Evolutionary conservation across 345 rosid genomes (phyloP).

Genomic region (Rhodomyrtus tomentosa): DNA sequence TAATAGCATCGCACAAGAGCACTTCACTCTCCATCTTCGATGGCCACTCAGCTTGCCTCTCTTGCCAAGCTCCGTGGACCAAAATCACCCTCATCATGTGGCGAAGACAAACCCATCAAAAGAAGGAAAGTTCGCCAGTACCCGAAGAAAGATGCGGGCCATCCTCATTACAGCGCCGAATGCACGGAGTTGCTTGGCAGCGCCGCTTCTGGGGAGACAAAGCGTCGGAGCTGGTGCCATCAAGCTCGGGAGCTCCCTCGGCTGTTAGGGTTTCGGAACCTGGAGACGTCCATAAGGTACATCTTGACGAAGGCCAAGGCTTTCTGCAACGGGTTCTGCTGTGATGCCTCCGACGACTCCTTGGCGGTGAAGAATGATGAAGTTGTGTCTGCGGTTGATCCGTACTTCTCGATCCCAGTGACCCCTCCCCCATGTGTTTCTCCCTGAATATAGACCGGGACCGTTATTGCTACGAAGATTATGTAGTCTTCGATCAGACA

Average conservation of each 20-base stretch:
- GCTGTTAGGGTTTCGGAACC: constrained; percentile 14
- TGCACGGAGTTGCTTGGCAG: neutral
- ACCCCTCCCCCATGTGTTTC: constrained; percentile 7
- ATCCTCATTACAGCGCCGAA: neutral
- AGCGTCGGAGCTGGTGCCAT: neutral
- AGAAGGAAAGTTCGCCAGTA: neutral
- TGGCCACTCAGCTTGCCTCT: neutral
- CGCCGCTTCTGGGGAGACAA: neutral
- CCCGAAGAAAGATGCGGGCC: neutral
- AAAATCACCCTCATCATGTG: neutral
- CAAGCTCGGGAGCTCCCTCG: neutral
- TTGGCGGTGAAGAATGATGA: neutral
- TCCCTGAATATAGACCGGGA: neutral
- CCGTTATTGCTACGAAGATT: neutral
- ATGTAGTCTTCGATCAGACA: neutral
- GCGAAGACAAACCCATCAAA: neutral
- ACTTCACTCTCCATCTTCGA: neutral
- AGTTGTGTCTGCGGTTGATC: constrained; percentile 9
- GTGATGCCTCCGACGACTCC: constrained; percentile 10
- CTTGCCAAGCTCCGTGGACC: neutral
- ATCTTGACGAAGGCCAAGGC: constrained; percentile 31
- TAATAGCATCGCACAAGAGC: neutral
- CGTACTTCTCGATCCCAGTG: constrained; percentile 39
- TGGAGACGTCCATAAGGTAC: constrained; percentile 24
- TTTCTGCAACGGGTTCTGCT: constrained; percentile 28